Conservation (phyloP, 352 stramenopile genomes). For the Saprolegnia parasitica region DNA sequence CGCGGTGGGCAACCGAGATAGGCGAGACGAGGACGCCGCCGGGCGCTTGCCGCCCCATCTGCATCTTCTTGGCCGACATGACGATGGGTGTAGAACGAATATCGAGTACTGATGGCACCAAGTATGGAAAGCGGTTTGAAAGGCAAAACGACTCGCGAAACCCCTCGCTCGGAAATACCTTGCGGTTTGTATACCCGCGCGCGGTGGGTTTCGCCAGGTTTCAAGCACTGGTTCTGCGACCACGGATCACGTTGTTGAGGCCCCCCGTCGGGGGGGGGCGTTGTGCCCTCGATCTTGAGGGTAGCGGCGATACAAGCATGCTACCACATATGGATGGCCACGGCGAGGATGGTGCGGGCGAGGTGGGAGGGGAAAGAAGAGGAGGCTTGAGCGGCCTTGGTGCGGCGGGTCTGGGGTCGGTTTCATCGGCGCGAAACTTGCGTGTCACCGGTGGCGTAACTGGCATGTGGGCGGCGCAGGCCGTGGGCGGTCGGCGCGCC, state of each 20-base stretch:
- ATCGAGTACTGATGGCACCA: not conserved
- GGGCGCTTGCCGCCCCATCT: not conserved
- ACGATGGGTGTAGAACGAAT: not conserved
- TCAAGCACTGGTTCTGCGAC: not conserved
- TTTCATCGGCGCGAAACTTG: constrained; percentile 9
- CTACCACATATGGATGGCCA: no score
- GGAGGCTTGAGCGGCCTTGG: no score
- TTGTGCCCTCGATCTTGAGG: no score
- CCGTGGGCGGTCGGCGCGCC: not conserved
- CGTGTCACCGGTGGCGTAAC: not conserved
- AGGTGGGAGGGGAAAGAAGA: no score
- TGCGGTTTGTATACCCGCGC: constrained; percentile 2
- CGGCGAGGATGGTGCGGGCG: no score
- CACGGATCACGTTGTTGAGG: no score
- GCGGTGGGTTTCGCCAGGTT: not conserved
- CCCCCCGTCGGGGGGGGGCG: no score
- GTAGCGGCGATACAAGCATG: no score
- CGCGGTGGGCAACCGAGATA: constrained; percentile 47
- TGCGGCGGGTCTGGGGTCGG: no score
- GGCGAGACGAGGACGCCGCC: constrained; percentile 43
- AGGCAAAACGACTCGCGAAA: constrained; percentile 28
- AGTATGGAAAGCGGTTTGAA: not conserved
- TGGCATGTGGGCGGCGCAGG: constrained; percentile 2
- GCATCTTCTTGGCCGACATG: constrained; percentile 34
- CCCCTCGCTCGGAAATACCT: not conserved